A percentile compares a stretch with the other conserved stretches of the same genome.
phyloP scores from a whole-genome alignment of 805 yeast genomes.

The Ogataea allantospora region DNA sequence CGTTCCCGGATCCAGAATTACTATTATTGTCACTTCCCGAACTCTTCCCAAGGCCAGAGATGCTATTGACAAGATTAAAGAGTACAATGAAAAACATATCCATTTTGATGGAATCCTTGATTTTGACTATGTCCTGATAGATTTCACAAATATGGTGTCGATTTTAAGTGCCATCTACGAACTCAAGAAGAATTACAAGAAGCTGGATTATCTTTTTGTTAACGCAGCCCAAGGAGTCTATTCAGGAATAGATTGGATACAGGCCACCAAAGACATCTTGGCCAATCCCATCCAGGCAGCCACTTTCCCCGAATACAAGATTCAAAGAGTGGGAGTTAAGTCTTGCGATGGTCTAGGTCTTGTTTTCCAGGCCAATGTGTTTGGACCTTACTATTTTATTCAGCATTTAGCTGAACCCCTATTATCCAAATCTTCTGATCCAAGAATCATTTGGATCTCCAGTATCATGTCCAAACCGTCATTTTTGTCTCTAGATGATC shows the following conservation, averaged over 20 bases:
- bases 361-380: conserved; percentile 93
- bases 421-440: conserved; percentile 39
- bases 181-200: conserved; percentile 56
- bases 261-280: conserved; percentile 67
- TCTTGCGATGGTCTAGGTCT: conserved; percentile 80
- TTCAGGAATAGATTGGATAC: conserved; percentile 82
- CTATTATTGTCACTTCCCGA: conserved; percentile 85
- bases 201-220: conserved; percentile 75
- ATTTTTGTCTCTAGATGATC: conserved; percentile 68
- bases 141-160: conserved; percentile 86
- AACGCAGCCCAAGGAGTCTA: conserved; percentile 91
- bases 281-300: conserved; percentile 73
- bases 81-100: conserved; percentile 35
- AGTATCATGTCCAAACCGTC: conserved; percentile 79
- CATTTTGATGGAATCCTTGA: conserved; percentile 60
- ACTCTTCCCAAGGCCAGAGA: conserved; percentile 82
- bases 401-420: conserved; percentile 61
- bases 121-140: conserved; percentile 87
- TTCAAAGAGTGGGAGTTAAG: conserved; percentile 74
- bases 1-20: conserved; percentile 54
- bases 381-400: conserved; percentile 87
- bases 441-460: conserved; percentile 80
- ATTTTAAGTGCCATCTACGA: conserved; percentile 73
- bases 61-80: conserved; percentile 58
- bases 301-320: conserved; percentile 84